A percentile compares a stretch with the other conserved stretches of the same genome.
Conservation (phyloP, 306 rosid species). For the Quercus dentata region DNA sequence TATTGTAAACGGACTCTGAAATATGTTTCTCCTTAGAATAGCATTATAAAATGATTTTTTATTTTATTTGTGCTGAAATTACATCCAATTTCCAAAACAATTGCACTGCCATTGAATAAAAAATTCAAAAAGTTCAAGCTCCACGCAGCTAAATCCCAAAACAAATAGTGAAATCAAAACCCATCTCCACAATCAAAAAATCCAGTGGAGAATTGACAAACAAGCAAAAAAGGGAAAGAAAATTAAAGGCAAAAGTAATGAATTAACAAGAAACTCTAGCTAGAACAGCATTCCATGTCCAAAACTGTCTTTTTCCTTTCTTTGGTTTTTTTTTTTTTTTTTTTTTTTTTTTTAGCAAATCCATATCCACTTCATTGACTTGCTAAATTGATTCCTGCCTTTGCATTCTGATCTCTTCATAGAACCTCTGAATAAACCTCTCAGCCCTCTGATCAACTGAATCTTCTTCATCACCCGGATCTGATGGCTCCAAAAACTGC, state of each 20-base stretch:
- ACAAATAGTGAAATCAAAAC: not conserved
- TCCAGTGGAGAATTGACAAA: slow-evolving; percentile 15
- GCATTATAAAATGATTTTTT: too few relatives aligned
- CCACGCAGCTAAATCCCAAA: not conserved
- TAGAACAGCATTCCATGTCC: not conserved
- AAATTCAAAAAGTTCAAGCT: not conserved
- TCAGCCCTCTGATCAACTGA: slow-evolving; percentile 69
- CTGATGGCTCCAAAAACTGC: slow-evolving; percentile 33
- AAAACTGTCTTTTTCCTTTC: not conserved
- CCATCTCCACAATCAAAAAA: slow-evolving; percentile 33
- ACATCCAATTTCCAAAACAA: not conserved
- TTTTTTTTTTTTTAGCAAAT: not conserved
- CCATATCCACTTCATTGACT: not conserved
- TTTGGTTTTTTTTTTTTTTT: not conserved
- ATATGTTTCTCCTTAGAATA: too few relatives aligned
- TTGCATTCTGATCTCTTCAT: slow-evolving; percentile 60
- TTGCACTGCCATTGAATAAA: not conserved
- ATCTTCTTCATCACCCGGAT: slow-evolving; percentile 42
- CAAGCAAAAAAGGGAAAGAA: not conserved
- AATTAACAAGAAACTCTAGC: not conserved
- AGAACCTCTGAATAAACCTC: slow-evolving; percentile 62
- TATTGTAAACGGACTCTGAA: too few relatives aligned
- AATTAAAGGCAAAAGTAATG: not conserved
- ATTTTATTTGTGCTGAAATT: not conserved
- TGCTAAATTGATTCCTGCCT: slow-evolving; percentile 35